Evolutionary conservation across 768 basidiomycete species (phyloP).

Genomic region (Pulveroboletus sp.): DNA sequence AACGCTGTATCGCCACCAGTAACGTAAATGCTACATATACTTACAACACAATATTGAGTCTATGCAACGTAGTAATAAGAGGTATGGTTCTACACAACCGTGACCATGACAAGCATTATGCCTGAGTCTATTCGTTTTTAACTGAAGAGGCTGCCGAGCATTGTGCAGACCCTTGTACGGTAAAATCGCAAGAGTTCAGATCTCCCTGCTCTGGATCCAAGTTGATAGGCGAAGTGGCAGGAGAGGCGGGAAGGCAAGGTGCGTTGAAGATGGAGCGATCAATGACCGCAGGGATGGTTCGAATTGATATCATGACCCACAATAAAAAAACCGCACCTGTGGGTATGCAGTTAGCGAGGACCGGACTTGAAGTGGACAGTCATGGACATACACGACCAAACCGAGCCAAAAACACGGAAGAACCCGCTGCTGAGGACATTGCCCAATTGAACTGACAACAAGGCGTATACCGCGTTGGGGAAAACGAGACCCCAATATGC

Average conservation of each 20-base stretch:
- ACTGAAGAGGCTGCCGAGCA: neutral
- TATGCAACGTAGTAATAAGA: too few relatives aligned
- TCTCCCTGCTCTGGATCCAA: slow-evolving; percentile 11
- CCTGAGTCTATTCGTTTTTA: neutral
- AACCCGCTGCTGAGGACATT: slow-evolving; percentile 46
- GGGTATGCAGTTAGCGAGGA: neutral
- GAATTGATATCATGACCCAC: slow-evolving; percentile 41
- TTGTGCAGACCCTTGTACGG: neutral
- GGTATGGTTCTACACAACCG: too few relatives aligned
- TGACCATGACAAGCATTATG: too few relatives aligned
- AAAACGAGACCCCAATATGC: slow-evolving; percentile 57
- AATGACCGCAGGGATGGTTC: slow-evolving; percentile 44
- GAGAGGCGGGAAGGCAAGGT: slow-evolving; percentile 36
- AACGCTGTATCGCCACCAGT: slow-evolving; percentile 20
- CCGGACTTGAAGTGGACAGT: neutral
- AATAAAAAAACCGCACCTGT: slow-evolving; percentile 41
- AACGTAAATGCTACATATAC: slow-evolving; percentile 5
- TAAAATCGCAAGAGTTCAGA: neutral
- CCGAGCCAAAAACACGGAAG: slow-evolving; percentile 52
- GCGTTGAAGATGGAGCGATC: slow-evolving; percentile 48
- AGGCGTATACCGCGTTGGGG: slow-evolving; percentile 52
- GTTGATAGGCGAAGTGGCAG: neutral
- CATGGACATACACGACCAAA: slow-evolving; percentile 45
- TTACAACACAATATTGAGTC: too few relatives aligned
- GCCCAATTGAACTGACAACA: slow-evolving; percentile 50